phyloP scores from a whole-genome alignment of 352 stramenopile species.

The Phytophthora chlamydospora region DNA sequence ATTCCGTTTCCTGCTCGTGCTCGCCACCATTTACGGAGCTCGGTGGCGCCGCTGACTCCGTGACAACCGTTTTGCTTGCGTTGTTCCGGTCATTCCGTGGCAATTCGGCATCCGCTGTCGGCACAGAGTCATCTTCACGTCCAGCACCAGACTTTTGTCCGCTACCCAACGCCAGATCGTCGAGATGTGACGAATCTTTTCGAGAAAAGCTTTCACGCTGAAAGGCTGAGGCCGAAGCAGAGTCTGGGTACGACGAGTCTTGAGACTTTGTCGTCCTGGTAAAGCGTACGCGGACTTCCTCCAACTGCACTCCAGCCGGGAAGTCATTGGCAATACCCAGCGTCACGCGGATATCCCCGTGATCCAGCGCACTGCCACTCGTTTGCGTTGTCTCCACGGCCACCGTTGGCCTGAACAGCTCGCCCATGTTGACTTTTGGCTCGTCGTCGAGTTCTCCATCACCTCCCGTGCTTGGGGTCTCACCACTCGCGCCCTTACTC shows the following conservation, averaged over 20 bases:
- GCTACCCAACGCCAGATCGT: conserved; percentile 7
- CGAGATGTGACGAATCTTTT: neutral
- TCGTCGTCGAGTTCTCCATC: conserved; percentile 6
- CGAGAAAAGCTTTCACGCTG: neutral
- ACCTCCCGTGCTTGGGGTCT: neutral
- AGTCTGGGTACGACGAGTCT: neutral
- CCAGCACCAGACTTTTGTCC: neutral
- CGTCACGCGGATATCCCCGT: conserved; percentile 65
- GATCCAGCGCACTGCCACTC: conserved; percentile 41
- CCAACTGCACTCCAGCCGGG: conserved; percentile 58
- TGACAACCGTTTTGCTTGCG: neutral
- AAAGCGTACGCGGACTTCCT: conserved; percentile 61
- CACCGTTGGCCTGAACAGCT: conserved; percentile 57
- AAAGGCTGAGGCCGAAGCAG: neutral
- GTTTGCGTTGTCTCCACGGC: conserved; percentile 64
- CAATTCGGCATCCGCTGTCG: neutral
- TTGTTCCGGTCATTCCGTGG: neutral
- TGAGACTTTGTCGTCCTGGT: neutral
- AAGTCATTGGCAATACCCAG: conserved; percentile 67
- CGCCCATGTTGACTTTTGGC: conserved; percentile 52
- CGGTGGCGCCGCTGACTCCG: conserved; percentile 4
- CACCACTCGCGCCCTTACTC: neutral
- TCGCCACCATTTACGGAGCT: neutral
- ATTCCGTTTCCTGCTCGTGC: conserved; percentile 3
- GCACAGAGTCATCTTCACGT: neutral